phyloP scores from a whole-genome alignment of 768 basidiomycete species.

The Tylopilus intermedius region DNA sequence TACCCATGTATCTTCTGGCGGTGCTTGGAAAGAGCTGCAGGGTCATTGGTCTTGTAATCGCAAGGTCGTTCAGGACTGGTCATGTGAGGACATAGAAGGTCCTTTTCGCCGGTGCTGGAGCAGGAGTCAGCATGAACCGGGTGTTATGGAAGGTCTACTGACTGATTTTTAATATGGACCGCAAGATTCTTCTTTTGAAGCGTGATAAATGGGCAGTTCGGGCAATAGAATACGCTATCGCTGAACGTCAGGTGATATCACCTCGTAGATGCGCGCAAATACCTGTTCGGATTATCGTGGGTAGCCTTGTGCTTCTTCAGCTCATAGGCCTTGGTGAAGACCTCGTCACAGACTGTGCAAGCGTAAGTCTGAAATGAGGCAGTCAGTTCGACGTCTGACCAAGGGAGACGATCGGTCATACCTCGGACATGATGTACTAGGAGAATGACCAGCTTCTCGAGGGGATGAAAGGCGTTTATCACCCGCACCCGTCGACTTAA shows the following conservation, averaged over 20 bases:
- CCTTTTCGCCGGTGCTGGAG: constrained; percentile 22
- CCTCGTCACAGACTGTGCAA: constrained; percentile 16
- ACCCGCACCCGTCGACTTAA: constrained; percentile 8
- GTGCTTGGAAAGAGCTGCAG: constrained; percentile 25
- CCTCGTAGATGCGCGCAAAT: not conserved
- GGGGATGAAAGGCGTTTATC: not conserved
- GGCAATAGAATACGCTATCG: constrained; percentile 18
- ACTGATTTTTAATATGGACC: constrained; percentile 23
- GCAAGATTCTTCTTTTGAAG: constrained; percentile 17
- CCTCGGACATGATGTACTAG: constrained; percentile 11
- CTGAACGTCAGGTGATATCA: not conserved
- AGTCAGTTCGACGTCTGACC: not conserved
- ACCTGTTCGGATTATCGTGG: constrained; percentile 15
- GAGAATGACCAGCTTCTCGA: constrained; percentile 21
- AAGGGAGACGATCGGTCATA: not conserved
- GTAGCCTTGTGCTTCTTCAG: constrained; percentile 21
- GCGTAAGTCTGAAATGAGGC: constrained; percentile 2
- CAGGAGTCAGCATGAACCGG: not conserved
- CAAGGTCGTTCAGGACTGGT: constrained; percentile 3
- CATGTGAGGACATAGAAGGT: constrained; percentile 13
- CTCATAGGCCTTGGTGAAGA: constrained; percentile 16
- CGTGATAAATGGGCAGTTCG: constrained; percentile 16
- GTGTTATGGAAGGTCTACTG: not conserved
- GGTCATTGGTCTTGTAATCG: constrained; percentile 22
- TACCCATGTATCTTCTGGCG: constrained; percentile 21